Base-by-base conservation (phyloP, 805 yeast genomes). In the Candida ascalaphidarum region DNA sequence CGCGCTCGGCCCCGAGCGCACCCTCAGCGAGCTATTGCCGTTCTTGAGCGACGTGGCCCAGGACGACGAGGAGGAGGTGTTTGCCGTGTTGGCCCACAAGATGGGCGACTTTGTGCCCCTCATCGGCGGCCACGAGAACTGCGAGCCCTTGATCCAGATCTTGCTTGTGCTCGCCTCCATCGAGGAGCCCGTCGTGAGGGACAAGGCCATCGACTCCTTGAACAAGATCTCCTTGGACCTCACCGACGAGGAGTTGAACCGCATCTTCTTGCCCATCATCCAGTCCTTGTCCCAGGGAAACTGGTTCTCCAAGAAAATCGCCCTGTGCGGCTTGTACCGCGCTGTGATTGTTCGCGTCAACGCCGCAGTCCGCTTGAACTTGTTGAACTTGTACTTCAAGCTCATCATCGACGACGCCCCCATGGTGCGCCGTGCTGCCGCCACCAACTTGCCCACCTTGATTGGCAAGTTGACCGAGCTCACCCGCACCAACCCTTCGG, bases 11-110 rank as follows among this genome's bases (percentile, higher is more conserved):
- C 88, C 92, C 5, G 95, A 85, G 52, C 73, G 97, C 48, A 82
- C 97, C 8, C 69, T 95, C 34, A 70, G 71, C 26, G 98, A 92
- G 52, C 68, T 92, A 48, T 65, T 92, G 30, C 96, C 97, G 21
- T 92, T 89, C 47, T 68, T 92, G 36, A 84, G 79, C 41, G 88
- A 81, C 36, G 92, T 81, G 15, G 85, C 88, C 7, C 92, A 83
- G 40, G 99, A 92, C 45, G 99, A 94, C 52, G 99, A 92, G 58
- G 99, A 92, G 56, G 99, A 92, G 58, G 95, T 92, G 5, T 80
- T 89, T 56, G 84, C 96, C 2, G 89, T 86, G 13, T 69, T 94
- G 37, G 96, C 96, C 3, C 84, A 81, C 43, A 89, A 88, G 62
- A 61, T 92, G 43, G 95, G 94, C 13, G 72, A 74, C 32, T 89